phyloP scores from a whole-genome alignment of 169 alveolate species.

The Cryptosporidium tyzzeri region DNA sequence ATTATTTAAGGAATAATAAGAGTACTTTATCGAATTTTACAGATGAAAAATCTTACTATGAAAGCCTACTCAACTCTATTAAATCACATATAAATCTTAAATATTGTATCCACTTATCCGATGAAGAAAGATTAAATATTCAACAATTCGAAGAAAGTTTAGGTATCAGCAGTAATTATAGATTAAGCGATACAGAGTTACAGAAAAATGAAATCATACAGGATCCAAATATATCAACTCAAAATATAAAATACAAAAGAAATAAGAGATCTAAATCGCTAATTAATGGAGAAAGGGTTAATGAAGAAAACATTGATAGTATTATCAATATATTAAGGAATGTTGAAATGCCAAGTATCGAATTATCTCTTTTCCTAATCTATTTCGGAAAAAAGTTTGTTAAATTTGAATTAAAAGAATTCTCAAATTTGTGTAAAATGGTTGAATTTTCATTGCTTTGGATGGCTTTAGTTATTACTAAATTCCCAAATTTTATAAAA shows the following conservation, averaged over 20 bases:
- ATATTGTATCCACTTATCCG: constrained; percentile 23
- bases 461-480: constrained; percentile 25
- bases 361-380: constrained; percentile 26
- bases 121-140: constrained; percentile 5
- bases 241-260: constrained; percentile 23
- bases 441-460: constrained; percentile 42
- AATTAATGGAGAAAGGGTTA: constrained; percentile 26
- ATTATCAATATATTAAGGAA: constrained; percentile 15
- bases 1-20: constrained; percentile 38
- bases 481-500: constrained; percentile 21
- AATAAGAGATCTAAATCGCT: constrained; percentile 20
- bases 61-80: neutral
- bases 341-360: constrained; percentile 43
- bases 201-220: neutral
- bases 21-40: neutral
- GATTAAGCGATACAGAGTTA: neutral
- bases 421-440: constrained; percentile 9
- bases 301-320: constrained; percentile 38
- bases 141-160: neutral
- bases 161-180: neutral
- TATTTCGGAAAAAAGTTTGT: constrained; percentile 20
- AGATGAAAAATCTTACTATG: constrained; percentile 23
- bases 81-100: constrained; percentile 11
- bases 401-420: constrained; percentile 28
- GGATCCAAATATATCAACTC: neutral